Evolutionary conservation across 2,329 filamentous ascomycete species (phyloP), one percentile per base, ranked within the genome.

Genomic region (Mollisia scopiformis): DNA sequence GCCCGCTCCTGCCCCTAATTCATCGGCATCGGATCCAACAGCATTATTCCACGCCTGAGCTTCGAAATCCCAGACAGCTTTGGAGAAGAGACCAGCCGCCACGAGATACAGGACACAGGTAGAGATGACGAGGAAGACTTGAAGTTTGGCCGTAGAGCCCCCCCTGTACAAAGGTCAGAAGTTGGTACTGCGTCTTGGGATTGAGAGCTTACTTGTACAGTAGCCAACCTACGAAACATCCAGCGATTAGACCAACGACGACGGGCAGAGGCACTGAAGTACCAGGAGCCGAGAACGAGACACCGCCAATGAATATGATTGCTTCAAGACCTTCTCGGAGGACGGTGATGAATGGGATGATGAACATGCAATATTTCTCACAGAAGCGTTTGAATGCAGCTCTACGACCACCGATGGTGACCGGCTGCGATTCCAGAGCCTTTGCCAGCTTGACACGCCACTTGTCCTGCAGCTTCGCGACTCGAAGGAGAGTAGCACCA

Each of bases 81-180:
- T 87, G 4, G 91, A 93, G 75, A 95, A 92, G 31, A 96, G 83
- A 43, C 91, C 92, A 0, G 91, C 92, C 3, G 90, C 90, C 10
- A 96, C 89, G 11, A 96, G 86, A 72, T 96, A 96, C 13, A 96
- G 78, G 69, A 96, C 84, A 72, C 91, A 93, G 1, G 92, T 95
- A 0, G 91, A 93, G 27, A 86, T 77, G 63, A 95, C 87, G n/a
- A 96, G 80, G 80, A 96, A 95, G 64, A 90, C 78, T 69, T 95
- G 91, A 57, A 92, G 75, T 35, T 84, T 84, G 3, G 86, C 79
- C n/a, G 80, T 78, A 59, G 87, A 85, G n/a, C 88, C 88, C 59
- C 86, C 84, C 68, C 85, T 80, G 37, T 19, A 37, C 7, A 13
- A 14, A 30, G 30, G 59, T 71, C 39, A 69, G 61, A 25, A 30